Evolutionary conservation across 495 filamentous ascomycete genomes (phyloP).

Genomic region (Collariella sp.): DNA sequence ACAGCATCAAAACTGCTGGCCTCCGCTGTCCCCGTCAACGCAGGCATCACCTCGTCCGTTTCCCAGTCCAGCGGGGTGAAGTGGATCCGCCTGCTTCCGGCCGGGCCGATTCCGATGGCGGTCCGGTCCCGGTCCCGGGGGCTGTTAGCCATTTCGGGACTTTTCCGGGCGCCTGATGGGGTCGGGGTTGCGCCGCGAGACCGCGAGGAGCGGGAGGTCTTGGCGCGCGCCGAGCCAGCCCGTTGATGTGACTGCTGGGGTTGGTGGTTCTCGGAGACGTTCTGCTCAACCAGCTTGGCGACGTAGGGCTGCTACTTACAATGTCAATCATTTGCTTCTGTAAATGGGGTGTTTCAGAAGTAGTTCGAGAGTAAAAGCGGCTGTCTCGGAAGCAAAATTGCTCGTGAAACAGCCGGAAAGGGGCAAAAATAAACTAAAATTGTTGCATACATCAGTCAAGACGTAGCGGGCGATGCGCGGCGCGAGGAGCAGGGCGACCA

Average conservation of each 20-base stretch:
- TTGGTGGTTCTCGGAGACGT: slow-evolving; percentile 55
- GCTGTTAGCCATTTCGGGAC: neutral
- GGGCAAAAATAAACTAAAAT: too few relatives aligned
- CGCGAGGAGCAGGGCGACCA: slow-evolving; percentile 59
- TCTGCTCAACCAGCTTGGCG: slow-evolving; percentile 60
- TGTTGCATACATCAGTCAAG: slow-evolving; percentile 82
- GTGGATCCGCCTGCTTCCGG: slow-evolving; percentile 24
- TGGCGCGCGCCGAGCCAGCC: neutral
- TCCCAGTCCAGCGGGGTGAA: slow-evolving; percentile 65
- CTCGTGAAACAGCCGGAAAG: too few relatives aligned
- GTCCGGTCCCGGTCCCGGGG: neutral
- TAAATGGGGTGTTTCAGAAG: too few relatives aligned
- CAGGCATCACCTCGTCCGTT: slow-evolving; percentile 36
- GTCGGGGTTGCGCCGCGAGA: neutral
- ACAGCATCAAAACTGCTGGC: slow-evolving; percentile 50
- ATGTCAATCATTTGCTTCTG: too few relatives aligned
- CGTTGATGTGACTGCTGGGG: neutral
- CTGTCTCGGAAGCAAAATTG: too few relatives aligned
- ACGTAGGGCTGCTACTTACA: slow-evolving; percentile 90
- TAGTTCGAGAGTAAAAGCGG: too few relatives aligned
- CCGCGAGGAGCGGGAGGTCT: neutral
- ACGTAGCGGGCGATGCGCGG: slow-evolving; percentile 57
- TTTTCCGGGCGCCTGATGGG: neutral
- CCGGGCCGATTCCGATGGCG: neutral
- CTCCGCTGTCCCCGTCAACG: slow-evolving; percentile 24